Evolutionary conservation across 495 filamentous ascomycete species (phyloP), one percentile per base, ranked within the genome.

Genomic region (Aspergillus cristatus): DNA sequence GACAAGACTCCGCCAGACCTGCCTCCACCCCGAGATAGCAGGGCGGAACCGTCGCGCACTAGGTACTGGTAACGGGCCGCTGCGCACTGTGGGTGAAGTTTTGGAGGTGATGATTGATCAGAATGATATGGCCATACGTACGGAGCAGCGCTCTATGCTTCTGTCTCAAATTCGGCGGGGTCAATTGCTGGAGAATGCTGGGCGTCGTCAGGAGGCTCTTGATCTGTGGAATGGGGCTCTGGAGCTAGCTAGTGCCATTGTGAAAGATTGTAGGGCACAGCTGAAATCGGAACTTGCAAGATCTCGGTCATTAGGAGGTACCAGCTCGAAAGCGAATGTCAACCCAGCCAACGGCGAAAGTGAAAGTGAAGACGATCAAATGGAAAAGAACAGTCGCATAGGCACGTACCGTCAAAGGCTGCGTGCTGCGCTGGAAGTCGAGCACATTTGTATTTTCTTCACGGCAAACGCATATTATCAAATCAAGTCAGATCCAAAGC

Each of bases 81-180:
- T 91, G 34, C 67, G 80, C n/a, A 90, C 87, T 6, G 80, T 94
- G 5, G 70, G 74, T 12, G 82, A 97, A 50, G 86, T 95, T 1
- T 62, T 97, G 15, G 78, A 84, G 28, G 78, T 79, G 3, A 94
- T 97, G 90, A 79, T 94, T 40, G 88, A 94, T 16, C 74, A 86
- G 39, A 84, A 79, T 11, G 79, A 87, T 18, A 59, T 63, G 14
- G 46, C 59, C 2, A 71, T 84, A 14, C 69, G 77, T 17, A 55
- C 72, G 0, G 79, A 91, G 35, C 79, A 94, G 47, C 72, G 88
- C 15, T 51, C 57, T 7, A 59, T 79, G 11, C 64, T 93, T 1
- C 50, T 73, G 1, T 68, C 69, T 7, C 78, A 75, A 42, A 50
- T 93, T 14, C 61, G 68, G 5, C 68, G 76, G 20, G 90, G 86